Conservation (phyloP, 257 asterid species). For the Cruciata laevipes region DNA sequence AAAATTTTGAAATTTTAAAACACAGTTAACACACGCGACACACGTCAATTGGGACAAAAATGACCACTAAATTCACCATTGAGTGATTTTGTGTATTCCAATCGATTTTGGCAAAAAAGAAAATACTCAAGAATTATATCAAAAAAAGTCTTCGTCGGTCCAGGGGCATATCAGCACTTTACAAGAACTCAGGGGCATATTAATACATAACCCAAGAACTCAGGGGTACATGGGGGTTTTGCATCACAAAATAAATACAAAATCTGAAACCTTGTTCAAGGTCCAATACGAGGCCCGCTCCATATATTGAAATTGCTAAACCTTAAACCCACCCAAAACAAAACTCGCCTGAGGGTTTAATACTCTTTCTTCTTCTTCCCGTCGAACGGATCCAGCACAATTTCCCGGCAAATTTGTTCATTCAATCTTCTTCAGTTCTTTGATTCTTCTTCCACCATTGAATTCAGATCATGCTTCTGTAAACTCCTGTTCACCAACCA, state of each 20-base stretch:
- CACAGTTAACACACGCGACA: too few species aligned
- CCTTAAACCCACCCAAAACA: conserved; percentile 8
- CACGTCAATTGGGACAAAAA: too few species aligned
- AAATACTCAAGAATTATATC: too few species aligned
- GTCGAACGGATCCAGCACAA: not conserved
- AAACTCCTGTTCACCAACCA: conserved; percentile 8
- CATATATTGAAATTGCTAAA: not conserved
- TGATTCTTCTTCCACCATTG: not conserved
- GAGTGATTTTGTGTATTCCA: too few species aligned
- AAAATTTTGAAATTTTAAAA: too few species aligned
- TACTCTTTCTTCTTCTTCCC: not conserved
- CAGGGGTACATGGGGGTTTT: too few species aligned
- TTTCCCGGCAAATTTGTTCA: not conserved
- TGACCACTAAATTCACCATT: too few species aligned
- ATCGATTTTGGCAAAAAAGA: too few species aligned
- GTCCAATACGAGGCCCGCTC: not conserved
- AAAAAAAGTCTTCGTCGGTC: too few species aligned
- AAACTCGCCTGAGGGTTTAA: not conserved
- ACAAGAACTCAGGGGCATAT: too few species aligned
- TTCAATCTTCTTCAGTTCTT: not conserved
- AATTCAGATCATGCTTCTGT: conserved; percentile 13
- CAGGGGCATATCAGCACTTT: too few species aligned
- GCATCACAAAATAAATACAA: not conserved
- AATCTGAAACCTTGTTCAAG: not conserved
- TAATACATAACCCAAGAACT: too few species aligned